Base-by-base conservation (phyloP, 768 basidiomycete species). In the Russula foetens region DNA sequence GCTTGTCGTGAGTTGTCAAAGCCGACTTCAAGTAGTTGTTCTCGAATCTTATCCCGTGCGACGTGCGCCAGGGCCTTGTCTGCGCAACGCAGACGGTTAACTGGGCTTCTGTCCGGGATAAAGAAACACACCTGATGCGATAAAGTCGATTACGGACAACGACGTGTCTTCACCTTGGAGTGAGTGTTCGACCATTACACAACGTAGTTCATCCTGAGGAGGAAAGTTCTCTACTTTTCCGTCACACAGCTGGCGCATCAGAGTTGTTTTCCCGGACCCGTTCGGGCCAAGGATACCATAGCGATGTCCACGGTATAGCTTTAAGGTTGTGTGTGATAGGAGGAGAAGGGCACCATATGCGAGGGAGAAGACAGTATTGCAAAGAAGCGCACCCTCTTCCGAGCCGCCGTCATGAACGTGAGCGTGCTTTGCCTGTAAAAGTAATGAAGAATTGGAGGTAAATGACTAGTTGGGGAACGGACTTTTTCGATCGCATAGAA, bases 181-280 rank as follows among this genome's bases (percentile, higher is more conserved):
- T 28, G 94, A 87, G 75, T 98, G 95, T 74, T 98, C 96, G 35
- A 98, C 95, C 94, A 98, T 98, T 61, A 97, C 84, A 67, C 90
- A 90, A 49, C 90, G 83, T 52, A 98, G 76, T 72, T 93, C 80
- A 63, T 86, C 84, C 66, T 85, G 92, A 6, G 92, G 82, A 21
- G 96, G 96, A 75, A 98, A 98, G 70, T 94, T 94, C 75, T 98
- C 96, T 7, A 91, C 88, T 75, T 98, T 98, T 60, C 91, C 89
- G 69, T 96, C 93, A 59, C 91, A 84, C 63, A 98, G 84, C 69
- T 96, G 94, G 68, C 94, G 91, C 86, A 98, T 86, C 45, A 98
- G 82, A 3, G 96, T 98, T 19, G 89, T 90, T 75, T 98, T 98
- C 65, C 96, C 96, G 59, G 90, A 88, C 62, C 96, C 96, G 72